Evolutionary conservation across 805 yeast genomes (phyloP).

Genomic region (Barnettozyma botsteinii): DNA sequence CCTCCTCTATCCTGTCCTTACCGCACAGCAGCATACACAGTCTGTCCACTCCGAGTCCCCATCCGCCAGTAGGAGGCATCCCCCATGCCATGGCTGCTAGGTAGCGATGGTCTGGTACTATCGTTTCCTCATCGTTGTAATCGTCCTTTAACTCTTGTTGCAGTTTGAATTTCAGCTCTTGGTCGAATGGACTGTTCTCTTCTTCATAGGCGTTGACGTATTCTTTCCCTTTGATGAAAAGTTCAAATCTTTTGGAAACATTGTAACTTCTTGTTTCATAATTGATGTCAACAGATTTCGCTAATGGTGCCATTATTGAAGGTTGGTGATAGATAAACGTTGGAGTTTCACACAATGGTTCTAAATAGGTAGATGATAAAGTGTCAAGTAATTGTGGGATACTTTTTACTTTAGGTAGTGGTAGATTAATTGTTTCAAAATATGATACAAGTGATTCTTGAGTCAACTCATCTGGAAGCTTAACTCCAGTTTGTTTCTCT

Average conservation of each 20-base stretch:
- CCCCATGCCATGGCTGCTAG: slow-evolving; percentile 84
- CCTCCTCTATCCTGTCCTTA: slow-evolving; percentile 62
- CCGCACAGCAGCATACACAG: slow-evolving; percentile 73
- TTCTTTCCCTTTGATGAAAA: slow-evolving; percentile 76
- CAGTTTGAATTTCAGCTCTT: slow-evolving; percentile 50
- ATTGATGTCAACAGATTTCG: slow-evolving; percentile 49
- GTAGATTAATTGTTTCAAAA: slow-evolving; percentile 24
- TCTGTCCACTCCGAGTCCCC: slow-evolving; percentile 94
- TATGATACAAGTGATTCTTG: slow-evolving; percentile 37
- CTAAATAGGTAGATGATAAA: slow-evolving; percentile 56
- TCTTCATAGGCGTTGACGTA: slow-evolving; percentile 93
- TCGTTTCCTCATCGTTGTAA: slow-evolving; percentile 53
- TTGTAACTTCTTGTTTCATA: slow-evolving; percentile 31
- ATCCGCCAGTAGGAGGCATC: slow-evolving; percentile 96
- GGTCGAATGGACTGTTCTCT: slow-evolving; percentile 81
- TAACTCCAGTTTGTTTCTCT: slow-evolving; percentile 44
- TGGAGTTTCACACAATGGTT: slow-evolving; percentile 58
- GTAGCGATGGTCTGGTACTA: slow-evolving; percentile 67
- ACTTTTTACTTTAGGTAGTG: slow-evolving; percentile 36
- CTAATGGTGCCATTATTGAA: slow-evolving; percentile 75
- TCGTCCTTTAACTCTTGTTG: slow-evolving; percentile 49
- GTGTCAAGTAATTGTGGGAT: slow-evolving; percentile 60
- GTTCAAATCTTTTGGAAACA: slow-evolving; percentile 71
- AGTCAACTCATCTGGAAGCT: slow-evolving; percentile 41
- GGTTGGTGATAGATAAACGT: slow-evolving; percentile 82